Evolutionary conservation across 1,284 basidiomycete genomes (phyloP), one percentile per base, ranked within the genome.

Genomic region (Entoloma clypeatum): DNA sequence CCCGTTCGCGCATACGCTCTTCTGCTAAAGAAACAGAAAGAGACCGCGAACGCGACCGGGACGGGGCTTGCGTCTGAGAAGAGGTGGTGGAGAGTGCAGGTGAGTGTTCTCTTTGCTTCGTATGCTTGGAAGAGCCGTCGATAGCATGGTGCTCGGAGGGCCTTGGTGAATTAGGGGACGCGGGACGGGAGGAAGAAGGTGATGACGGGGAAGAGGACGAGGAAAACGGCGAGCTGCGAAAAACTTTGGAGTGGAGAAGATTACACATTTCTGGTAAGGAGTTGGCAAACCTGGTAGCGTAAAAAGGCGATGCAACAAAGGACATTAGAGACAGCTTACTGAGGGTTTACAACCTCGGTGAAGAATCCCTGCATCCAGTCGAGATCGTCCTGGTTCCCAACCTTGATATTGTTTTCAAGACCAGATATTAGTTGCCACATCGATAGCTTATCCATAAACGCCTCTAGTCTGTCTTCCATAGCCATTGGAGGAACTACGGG

Each of bases 291-390:
- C 84, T 87, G 50, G n/a, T 23, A 38, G 28, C 34, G 8, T 23
- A 25, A 23, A 11, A 7, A n/a, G 29, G 10, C 21, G 23, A 7
- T 16, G 13, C 21, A 35, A 29, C 18, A 39, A 27, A 17, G 24
- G 35, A n/a, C n/a, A n/a, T 26, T 36, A 14, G 29, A 25, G n/a
- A 6, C 13, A 18, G 67, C 77, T 48, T 52, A 86, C 85, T 71
- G 63, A 26, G 65, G 69, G 52, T 83, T 79, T 10, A 87, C 75
- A 32, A 82, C 53, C 25, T 79, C 72, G 53, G 81, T 75, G 47
- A 70, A 81, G 53, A 86, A 87, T 0, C 54, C 44, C 54, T 87
- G 84, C 63, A 78, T 80, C 84, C 85, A 87, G 52, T 88, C 84
- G 2, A 71, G 66, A 16, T 72, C 68, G 22, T 49, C 53, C 8